phyloP scores from a whole-genome alignment of 306 rosid genomes.

The Trifolium dubium region DNA sequence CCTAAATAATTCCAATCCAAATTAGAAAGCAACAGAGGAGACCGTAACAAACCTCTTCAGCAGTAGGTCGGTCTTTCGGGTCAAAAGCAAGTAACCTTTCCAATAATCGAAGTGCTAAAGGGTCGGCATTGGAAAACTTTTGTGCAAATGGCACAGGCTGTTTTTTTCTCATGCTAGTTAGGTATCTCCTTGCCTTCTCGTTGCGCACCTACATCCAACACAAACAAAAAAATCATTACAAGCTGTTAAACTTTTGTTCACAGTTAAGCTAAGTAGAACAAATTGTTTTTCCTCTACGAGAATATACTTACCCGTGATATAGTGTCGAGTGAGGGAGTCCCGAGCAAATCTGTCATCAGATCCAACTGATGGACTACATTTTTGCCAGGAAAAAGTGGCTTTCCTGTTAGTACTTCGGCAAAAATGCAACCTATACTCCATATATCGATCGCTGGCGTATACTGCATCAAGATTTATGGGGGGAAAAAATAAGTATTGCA shows the following conservation, averaged over 20 bases:
- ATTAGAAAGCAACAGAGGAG: background rate
- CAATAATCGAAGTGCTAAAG: conserved; percentile 77
- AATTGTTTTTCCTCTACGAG: background rate
- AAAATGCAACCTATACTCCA: conserved; percentile 99
- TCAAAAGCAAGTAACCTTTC: conserved; percentile 90
- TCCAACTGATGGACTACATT: conserved; percentile 98
- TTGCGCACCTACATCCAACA: conserved; percentile 76
- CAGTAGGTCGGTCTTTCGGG: conserved; percentile 97
- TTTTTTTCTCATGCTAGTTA: conserved; percentile 94
- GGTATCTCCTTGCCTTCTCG: conserved; percentile 91
- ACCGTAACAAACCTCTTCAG: conserved; percentile 76
- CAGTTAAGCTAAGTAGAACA: background rate
- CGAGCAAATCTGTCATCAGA: conserved; percentile 95
- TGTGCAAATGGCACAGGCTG: conserved; percentile 75
- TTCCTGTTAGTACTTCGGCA: conserved; percentile 90
- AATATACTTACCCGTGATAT: conserved; percentile 76
- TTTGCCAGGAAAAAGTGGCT: conserved; percentile 97
- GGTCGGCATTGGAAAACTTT: conserved; percentile 88
- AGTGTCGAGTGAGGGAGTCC: conserved; percentile 90
- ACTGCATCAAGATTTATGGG: conserved; percentile 56
- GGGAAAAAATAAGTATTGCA: background rate
- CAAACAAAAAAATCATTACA: conserved; percentile 4
- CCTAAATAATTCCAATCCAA: conserved; percentile 1
- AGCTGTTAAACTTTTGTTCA: background rate
- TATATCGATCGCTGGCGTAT: conserved; percentile 95